phyloP scores from a whole-genome alignment of 352 stramenopile genomes.

The Globisporangium radiosum region DNA sequence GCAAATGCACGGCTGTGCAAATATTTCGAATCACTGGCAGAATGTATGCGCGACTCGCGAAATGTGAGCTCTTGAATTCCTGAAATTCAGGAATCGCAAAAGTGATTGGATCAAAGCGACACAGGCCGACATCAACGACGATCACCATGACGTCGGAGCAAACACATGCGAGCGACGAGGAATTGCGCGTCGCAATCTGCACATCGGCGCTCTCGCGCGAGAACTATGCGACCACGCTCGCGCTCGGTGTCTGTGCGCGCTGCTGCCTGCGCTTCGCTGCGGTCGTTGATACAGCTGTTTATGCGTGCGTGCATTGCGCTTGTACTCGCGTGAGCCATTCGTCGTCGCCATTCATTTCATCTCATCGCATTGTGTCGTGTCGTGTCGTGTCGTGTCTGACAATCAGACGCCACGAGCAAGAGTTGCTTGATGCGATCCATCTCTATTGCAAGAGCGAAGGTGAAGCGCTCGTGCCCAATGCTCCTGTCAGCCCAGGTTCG shows the following conservation, averaged over 20 bases:
- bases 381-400: not conserved
- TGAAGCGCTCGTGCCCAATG: not conserved
- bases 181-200: constrained; percentile 13
- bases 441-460: not conserved
- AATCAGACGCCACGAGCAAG: constrained; percentile 25
- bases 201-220: constrained; percentile 23
- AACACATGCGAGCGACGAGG: constrained; percentile 6
- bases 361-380: too few species aligned
- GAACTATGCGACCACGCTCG: constrained; percentile 17
- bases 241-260: constrained; percentile 43
- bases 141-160: constrained; percentile 5
- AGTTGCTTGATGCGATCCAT: constrained; percentile 17
- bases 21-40: not conserved
- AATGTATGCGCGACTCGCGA: not conserved
- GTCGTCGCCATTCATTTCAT: too few species aligned
- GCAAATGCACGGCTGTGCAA: not conserved
- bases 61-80: not conserved
- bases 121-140: not conserved
- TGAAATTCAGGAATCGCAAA: not conserved
- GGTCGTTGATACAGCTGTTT: constrained; percentile 36
- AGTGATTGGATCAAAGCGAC: not conserved
- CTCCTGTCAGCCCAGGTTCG: constrained; percentile 4
- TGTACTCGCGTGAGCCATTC: not conserved
- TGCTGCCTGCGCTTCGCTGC: constrained; percentile 62
- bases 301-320: constrained; percentile 32